Evolutionary conservation across 2,329 filamentous ascomycete species (phyloP), one percentile per base, ranked within the genome.

Genomic region (Hypoxylon sp.): DNA sequence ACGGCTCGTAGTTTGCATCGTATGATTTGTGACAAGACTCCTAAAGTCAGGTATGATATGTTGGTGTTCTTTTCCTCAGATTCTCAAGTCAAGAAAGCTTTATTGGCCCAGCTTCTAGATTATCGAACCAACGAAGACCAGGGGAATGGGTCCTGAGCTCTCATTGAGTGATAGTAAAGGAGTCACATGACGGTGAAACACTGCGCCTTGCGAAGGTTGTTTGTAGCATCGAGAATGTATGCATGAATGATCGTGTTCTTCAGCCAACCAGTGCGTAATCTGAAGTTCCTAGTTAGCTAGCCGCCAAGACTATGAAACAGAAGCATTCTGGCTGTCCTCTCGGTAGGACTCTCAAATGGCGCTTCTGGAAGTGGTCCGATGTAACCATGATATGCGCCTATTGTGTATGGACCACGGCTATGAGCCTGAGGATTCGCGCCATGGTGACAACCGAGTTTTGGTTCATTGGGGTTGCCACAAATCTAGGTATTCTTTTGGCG

Each of bases 141-240:
- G 11, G 14, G 8, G 20, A 61, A 36, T 24, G 42, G 40, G 57
- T 59, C 18, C 30, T 33, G 32, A 59, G 42, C 40, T 12, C 33
- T 48, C 36, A 65, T 62, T 57, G 61, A 65, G 16, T 42, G 20
- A 30, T 59, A 20, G 42, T 28, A 26, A 12, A 48, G 40, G 56
- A 40, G 61, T 73, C 71, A 73, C 70, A 73, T 73, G 71, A 73
- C 54, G 44, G 24, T 46, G 53, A 61, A 64, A 66, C 62, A 57
- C 68, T 71, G 71, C 71, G 55, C 51, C 48, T 42, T 64, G 50
- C 32, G 33, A 53, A 38, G 44, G 59, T 63, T 52, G 32, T 44
- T 45, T 46, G 50, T 55, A 24, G 50, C 58, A 49, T 42, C 14
- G 53, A 38, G 48, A 33, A 63, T 64, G 24, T 26, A 26, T 6